phyloP scores from a whole-genome alignment of 1,284 basidiomycete genomes.

The Sanghuangporus sanghuang region DNA sequence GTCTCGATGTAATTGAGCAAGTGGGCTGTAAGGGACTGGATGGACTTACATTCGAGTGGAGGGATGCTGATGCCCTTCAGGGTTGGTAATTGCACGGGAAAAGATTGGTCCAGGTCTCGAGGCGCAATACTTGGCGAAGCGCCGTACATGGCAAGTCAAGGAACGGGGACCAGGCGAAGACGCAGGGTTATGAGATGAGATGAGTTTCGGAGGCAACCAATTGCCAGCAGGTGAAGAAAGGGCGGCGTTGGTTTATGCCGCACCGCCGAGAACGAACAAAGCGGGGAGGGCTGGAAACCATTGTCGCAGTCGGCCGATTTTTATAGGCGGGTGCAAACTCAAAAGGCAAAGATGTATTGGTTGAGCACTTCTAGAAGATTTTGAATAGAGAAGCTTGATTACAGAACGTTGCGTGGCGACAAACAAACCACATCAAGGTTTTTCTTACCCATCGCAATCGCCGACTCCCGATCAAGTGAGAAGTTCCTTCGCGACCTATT shows the following conservation, averaged over 20 bases:
- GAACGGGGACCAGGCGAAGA: background rate
- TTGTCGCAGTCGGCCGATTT: background rate
- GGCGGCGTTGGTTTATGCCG: background rate
- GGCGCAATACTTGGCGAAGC: background rate
- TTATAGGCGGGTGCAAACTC: slow-evolving; percentile 1
- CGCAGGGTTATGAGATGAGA: too few relatives aligned
- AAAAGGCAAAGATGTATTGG: slow-evolving; percentile 3
- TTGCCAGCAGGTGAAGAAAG: background rate
- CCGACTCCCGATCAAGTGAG: background rate
- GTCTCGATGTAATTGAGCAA: background rate
- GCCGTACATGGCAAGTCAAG: background rate
- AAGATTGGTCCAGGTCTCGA: background rate
- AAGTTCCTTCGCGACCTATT: slow-evolving; percentile 4
- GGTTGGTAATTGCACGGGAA: background rate
- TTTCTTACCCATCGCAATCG: slow-evolving; percentile 5
- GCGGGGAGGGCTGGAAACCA: background rate
- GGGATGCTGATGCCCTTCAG: background rate
- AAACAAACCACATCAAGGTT: slow-evolving; percentile 11
- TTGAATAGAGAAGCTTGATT: background rate
- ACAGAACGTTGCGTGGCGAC: slow-evolving; percentile 11
- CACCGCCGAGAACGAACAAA: background rate
- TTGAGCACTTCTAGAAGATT: slow-evolving; percentile 7
- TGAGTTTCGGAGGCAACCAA: background rate
- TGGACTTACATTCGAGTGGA: background rate
- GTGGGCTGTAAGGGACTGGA: background rate